These are phyloP conservation scores for Microdochium trichocladiopsis DNA, from an alignment of 2,329 filamentous ascomycete species.

Conservation along the genomic window DNA sequence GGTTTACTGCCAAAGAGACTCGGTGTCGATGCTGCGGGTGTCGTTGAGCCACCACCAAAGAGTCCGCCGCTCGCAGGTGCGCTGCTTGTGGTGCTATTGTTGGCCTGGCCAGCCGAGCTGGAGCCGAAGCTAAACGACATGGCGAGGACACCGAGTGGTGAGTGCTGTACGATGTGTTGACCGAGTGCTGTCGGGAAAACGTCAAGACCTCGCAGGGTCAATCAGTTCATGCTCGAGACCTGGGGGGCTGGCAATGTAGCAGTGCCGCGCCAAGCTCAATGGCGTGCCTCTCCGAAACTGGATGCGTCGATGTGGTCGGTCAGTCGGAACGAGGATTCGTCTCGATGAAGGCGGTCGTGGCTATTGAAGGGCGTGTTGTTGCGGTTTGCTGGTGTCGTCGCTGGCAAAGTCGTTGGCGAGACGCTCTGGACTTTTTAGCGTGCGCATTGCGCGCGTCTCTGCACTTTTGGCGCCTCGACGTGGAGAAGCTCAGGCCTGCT, in stretches of 20 bases:
- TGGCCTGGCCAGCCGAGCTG: slow-evolving; percentile 17
- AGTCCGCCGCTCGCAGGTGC: slow-evolving; percentile 30
- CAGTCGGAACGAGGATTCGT: too few relatives aligned
- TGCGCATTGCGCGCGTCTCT: neutral
- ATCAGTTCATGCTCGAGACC: neutral
- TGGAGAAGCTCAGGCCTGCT: neutral
- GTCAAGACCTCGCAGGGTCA: neutral
- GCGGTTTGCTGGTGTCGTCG: neutral
- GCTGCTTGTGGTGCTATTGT: slow-evolving; percentile 26
- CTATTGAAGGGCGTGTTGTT: neutral
- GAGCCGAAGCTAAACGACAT: slow-evolving; percentile 27
- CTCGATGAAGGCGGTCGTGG: neutral
- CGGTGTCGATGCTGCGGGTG: slow-evolving; percentile 10
- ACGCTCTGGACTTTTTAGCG: neutral
- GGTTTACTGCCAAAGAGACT: slow-evolving; percentile 20
- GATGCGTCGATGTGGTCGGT: neutral
- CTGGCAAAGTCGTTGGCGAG: neutral
- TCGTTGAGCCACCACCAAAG: slow-evolving; percentile 27
- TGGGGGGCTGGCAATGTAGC: neutral
- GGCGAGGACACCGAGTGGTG: neutral
- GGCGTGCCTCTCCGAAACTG: neutral
- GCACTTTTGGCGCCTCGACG: neutral
- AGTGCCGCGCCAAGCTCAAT: neutral
- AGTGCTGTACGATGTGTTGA: neutral
- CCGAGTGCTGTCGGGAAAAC: neutral